Evolutionary conservation across 331 rosid genomes (phyloP).

Genomic region (Pyrus hybrid): DNA sequence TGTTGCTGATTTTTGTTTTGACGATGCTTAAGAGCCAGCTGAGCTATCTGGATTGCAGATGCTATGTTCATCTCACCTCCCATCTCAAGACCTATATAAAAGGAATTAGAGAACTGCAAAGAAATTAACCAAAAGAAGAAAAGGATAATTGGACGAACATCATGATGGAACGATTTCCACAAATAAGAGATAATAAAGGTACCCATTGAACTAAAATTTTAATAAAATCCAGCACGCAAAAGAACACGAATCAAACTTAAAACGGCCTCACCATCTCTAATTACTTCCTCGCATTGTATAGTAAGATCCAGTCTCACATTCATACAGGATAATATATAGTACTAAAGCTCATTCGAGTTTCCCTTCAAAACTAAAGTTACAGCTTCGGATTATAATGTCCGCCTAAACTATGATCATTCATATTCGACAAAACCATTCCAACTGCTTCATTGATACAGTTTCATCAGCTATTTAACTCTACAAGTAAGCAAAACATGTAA

Average conservation of each 20-base stretch:
- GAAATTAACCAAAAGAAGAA: neutral
- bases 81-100: slow-evolving; percentile 55
- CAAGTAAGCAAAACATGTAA: neutral
- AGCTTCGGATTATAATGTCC: neutral
- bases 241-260: neutral
- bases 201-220: neutral
- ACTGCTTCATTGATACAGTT: neutral
- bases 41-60: slow-evolving; percentile 89
- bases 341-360: neutral
- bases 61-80: slow-evolving; percentile 95
- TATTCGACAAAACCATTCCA: neutral
- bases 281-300: neutral
- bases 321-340: neutral
- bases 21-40: slow-evolving; percentile 91
- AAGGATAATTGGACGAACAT: neutral
- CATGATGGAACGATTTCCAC: neutral
- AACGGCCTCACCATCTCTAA: neutral
- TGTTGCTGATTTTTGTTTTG: slow-evolving; percentile 98
- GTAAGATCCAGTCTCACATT: neutral
- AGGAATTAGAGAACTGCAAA: neutral
- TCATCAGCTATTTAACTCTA: neutral
- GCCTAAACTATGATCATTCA: neutral
- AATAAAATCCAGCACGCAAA: neutral
- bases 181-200: neutral
- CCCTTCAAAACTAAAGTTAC: neutral